Evolutionary conservation across 352 stramenopile species (phyloP).

Genomic region (Globisporangium apiculatum): DNA sequence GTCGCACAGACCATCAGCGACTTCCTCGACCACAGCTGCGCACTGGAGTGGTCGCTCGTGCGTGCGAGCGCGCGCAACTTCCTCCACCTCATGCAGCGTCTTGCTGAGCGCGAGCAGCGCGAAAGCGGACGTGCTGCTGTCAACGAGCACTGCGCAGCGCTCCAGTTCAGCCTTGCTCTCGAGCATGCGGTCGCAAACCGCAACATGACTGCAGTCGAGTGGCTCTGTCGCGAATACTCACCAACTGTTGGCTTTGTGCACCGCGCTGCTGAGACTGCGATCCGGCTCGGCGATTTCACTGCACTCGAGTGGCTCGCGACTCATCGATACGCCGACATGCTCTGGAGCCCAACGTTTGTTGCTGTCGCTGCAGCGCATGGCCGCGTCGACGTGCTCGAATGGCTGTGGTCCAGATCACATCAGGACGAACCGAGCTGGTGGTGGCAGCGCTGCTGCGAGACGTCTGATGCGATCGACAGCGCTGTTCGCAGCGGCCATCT

Average conservation of each 20-base stretch:
- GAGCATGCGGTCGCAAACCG: not conserved
- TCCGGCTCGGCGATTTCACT: not conserved
- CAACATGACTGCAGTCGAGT: not conserved
- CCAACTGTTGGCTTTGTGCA: not conserved
- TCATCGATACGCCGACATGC: not conserved
- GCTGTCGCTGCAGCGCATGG: not conserved
- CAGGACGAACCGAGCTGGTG: too few relatives aligned
- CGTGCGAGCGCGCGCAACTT: too few relatives aligned
- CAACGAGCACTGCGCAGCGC: not conserved
- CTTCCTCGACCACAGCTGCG: too few relatives aligned
- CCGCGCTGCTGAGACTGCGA: not conserved
- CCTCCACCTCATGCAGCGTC: too few relatives aligned
- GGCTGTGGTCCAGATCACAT: not conserved
- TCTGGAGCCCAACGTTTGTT: conserved; percentile 2
- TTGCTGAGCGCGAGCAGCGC: too few relatives aligned
- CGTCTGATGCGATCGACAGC: too few relatives aligned
- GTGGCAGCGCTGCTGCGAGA: too few relatives aligned
- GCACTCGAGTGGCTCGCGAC: conserved; percentile 1
- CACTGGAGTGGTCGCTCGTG: too few relatives aligned
- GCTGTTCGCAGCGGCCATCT: too few relatives aligned
- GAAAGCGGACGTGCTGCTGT: too few relatives aligned
- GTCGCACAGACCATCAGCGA: too few relatives aligned
- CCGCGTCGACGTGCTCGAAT: not conserved
- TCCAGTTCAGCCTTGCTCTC: conserved; percentile 1
- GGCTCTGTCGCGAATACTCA: too few relatives aligned